These are phyloP conservation scores for Backusella sp. DNA, from an alignment of 192 early-diverging fungal species.

Conservation along the genomic window DNA sequence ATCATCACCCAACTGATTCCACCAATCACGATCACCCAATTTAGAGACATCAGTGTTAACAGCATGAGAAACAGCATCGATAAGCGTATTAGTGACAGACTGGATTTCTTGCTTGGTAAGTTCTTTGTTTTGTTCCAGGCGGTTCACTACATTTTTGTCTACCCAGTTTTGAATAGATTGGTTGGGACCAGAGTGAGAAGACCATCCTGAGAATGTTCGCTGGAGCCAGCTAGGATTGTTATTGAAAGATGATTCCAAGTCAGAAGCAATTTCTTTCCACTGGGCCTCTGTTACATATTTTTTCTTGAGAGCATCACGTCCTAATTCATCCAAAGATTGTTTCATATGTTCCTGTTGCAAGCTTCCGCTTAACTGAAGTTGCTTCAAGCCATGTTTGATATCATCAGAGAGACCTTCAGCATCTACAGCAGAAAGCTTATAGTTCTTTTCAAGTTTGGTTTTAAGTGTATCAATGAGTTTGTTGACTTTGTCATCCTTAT, in stretches of 20 bases:
- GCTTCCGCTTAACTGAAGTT: conserved; percentile 21
- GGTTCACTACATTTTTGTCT: not conserved
- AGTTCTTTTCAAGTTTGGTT: conserved; percentile 20
- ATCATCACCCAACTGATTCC: not conserved
- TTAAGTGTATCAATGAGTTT: conserved; percentile 16
- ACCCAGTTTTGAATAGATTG: conserved; percentile 12
- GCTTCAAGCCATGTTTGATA: conserved; percentile 17
- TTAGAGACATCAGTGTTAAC: not conserved
- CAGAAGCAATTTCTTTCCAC: conserved; percentile 27
- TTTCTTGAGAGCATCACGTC: conserved; percentile 19
- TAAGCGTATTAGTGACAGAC: not conserved
- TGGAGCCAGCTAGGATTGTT: conserved; percentile 21
- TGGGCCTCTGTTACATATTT: conserved; percentile 21
- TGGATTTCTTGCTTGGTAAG: conserved; percentile 13
- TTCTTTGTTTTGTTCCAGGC: conserved; percentile 12
- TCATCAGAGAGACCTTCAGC: conserved; percentile 13
- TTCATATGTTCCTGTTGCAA: conserved; percentile 23
- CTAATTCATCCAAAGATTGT: conserved; percentile 20
- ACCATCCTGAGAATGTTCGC: not conserved
- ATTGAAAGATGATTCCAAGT: conserved; percentile 15
- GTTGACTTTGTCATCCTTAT: conserved; percentile 20
- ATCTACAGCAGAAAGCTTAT: conserved; percentile 12
- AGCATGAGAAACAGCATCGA: not conserved
- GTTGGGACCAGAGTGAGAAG: not conserved
- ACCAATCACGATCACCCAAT: conserved; percentile 8